phyloP scores from a whole-genome alignment of 1,139 yeast genomes.

The Hemisphaericaspora subhashii region DNA sequence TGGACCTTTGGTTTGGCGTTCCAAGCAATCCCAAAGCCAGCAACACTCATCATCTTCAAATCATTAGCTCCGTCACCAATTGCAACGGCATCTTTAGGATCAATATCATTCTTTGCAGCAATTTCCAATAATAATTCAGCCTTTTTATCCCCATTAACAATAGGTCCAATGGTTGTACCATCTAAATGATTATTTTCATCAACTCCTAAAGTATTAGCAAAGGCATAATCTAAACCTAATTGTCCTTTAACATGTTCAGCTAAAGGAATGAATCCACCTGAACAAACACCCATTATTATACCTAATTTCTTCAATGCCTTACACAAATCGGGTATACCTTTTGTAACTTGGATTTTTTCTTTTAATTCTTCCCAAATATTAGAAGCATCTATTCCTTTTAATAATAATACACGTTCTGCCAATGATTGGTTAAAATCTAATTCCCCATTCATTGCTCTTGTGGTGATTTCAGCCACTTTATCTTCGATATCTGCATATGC shows the following conservation, averaged over 20 bases:
- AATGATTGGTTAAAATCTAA: conserved; percentile 86
- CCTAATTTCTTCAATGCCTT: conserved; percentile 61
- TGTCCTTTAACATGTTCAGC: conserved; percentile 72
- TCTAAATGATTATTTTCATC: conserved; percentile 51
- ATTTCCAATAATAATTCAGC: conserved; percentile 70
- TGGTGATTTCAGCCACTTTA: conserved; percentile 63
- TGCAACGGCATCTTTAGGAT: conserved; percentile 64
- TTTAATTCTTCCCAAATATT: conserved; percentile 79
- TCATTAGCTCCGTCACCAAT: conserved; percentile 99
- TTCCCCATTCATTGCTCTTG: conserved; percentile 96
- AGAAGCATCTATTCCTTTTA: conserved; percentile 76
- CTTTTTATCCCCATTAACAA: conserved; percentile 85
- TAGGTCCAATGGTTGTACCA: conserved; percentile 64
- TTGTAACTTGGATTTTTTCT: conserved; percentile 66
- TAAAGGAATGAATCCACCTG: conserved; percentile 93
- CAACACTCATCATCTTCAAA: conserved; percentile 84
- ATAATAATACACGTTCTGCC: conserved; percentile 67
- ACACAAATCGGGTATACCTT: conserved; percentile 78
- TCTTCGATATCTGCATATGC: conserved; percentile 41
- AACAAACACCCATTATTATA: conserved; percentile 77
- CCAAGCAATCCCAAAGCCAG: conserved; percentile 97
- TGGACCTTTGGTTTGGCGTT: conserved; percentile 95
- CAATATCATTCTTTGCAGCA: conserved; percentile 62
- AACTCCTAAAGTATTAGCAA: conserved; percentile 71
- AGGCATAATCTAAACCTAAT: conserved; percentile 80